Base-by-base conservation (phyloP, 192 early-diverging fungal species). In the Rhizoclosmatium globosum region DNA sequence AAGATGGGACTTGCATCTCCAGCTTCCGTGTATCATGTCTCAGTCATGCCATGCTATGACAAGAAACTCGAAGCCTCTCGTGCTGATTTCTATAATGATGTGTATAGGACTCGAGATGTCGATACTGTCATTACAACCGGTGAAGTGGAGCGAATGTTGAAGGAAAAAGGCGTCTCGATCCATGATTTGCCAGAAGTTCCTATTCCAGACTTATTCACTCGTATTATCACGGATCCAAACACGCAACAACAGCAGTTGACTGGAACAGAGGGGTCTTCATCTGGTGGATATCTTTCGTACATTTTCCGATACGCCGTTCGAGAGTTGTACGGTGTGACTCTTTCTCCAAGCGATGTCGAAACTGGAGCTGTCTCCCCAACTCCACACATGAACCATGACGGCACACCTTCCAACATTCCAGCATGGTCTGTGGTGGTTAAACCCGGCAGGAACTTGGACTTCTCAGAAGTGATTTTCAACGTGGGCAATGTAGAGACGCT, bases 1-100 rank as follows among this genome's bases (percentile, higher is more conserved):
- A 87, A 90, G 71, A 83, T 94, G 19, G 88, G 86, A 19, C 60
- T 88, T 1, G 2, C 42, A 41, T 79, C 21, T 44, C 94, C 95
- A 3, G 87, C 94, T 79, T 87, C 86, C 62, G 92, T 98, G 39
- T 98, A 96, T 81, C 98, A 99, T 81, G 94, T 98, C 13, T 85
- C 93, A 2, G 86, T 99, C 39, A 98, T 98, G 98, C 97, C 97
- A 45, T 99, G 98, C 83, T 99, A 96, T 73, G 98, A 99, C 83
- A 99, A 98, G 81, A 99, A 99, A 84, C 89, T 99, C 19, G 98
- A 99, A 84, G 98, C 97, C 0, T 97, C 95, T 43, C 89, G 98
- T 19, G 85, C 88, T 46, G 96, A 98, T 78, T 98, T 99, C 79
- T 95, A 94, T 86, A 88, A 82, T 71, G 93, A 96, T 72, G 53